Base-by-base conservation (phyloP, 2,329 filamentous ascomycete species). In the Phyllosticta citribraziliensis region DNA sequence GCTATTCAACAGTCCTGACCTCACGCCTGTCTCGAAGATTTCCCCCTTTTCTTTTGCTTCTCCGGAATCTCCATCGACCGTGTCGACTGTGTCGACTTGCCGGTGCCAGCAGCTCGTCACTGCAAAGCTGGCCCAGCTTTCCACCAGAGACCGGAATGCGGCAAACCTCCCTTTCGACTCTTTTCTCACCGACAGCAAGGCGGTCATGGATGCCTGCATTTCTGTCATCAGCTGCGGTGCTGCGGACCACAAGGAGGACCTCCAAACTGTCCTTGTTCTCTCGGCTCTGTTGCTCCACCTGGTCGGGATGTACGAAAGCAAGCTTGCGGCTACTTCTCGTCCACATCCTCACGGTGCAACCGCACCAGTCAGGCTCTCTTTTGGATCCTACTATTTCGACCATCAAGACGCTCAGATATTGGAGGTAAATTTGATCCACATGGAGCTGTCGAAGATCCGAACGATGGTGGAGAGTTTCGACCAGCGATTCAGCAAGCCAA, bases 321-420 rank as follows among this genome's bases (percentile, higher is more conserved):
- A 30, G 19, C 57, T 53, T 12, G 52, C 52, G n/a, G 52, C 25
- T 9, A 53, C 12, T 12, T 53, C 20, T 12, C 52, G 25, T n/a
- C n/a, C 20, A 3, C 52, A 27, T 53, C 52, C 2, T 22, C 10
- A 14, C n/a, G 20, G 12, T 27, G 52, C 52, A 12, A 5, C 33
- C 33, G 14, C 10, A 27, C 52, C 14, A 30, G 51, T 60, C 4
- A 51, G 51, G 11, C 52, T 60, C 4, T 50, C 52, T 14, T 50
- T 61, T 4, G 58, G 58, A 19, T 19, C 25, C 4, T 61, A 61
- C 53, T 33, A 61, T 53, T 55, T 61, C 52, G 58, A 61, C 33
- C 35, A 56, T 11, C 58, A 55, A 10, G 58, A 61, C 33, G 53
- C 40, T 10, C 40, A 50, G 25, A 47, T 61, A 25, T 24, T 61